Base-by-base conservation (phyloP, 2,329 filamentous ascomycete species). In the Phialophora tarda region DNA sequence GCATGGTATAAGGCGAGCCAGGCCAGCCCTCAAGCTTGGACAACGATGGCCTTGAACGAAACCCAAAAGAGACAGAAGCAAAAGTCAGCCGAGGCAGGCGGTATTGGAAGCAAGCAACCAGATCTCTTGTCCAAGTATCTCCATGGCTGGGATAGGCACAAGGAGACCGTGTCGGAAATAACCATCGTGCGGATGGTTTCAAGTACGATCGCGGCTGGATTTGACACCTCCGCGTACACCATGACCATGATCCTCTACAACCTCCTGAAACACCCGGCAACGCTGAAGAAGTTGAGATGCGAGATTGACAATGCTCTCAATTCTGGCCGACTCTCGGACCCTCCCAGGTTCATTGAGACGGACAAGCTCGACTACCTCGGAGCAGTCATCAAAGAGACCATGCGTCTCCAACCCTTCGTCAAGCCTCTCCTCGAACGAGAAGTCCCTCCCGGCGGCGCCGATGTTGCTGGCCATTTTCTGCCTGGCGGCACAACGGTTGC, bases 151-250 rank as follows among this genome's bases (percentile, higher is more conserved):
- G 58, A 55, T 6, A 61, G 62, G 11, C 56, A 71, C 53, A 50
- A 54, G 6, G 66, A 66, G 30, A 44, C 11, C 23, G 59, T 63
- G 4, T 50, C 66, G 14, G 63, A 59, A 17, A 54, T 54, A 14
- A 48, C 47, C 26, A 26, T 68, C 10, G 30, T 64, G 24, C n/a
- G 66, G 14, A 56, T 66, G 54, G 34, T 66, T 12, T 66, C 64
- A 24, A 63, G 63, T n/a, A 66, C 59, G 32, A 66, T 68, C 83
- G 62, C 85, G 91, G 91, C 91, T 0, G 90, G 91, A 3, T 89
- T 86, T 1, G 91, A 94, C 77, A 93, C 91, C 0, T 93, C 91
- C 0, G 90, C 89, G 34, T 93, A 93, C 73, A 86, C 85, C 4
- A 82, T 93, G 0, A 85, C 85, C 5, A 83, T 87, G 8, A 84